Evolutionary conservation across 2,329 filamentous ascomycete species (phyloP), one percentile per base, ranked within the genome.

Genomic region (Claviceps citrina): DNA sequence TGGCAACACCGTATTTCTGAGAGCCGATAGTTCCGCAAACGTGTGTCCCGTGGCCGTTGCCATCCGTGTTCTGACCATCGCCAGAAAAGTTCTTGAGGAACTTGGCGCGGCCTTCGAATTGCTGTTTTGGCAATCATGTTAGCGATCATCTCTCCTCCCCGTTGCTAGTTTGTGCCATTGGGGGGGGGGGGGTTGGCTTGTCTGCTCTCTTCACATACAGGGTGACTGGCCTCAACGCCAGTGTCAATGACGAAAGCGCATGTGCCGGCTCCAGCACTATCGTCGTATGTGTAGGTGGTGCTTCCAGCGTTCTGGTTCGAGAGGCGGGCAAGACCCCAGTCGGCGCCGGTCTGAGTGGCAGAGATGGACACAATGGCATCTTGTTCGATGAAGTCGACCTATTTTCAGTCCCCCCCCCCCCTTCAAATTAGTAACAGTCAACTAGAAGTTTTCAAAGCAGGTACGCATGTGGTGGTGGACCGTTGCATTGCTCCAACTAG

Each of bases 321-420:
- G 33, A 65, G 48, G n/a, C 61, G 54, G 2, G 57, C 52, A 16
- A 64, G 51, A 15, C 60, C 61, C 62, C 62, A 66, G 16, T 60
- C 55, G n/a, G 64, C 59, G 32, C 51, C 47, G 19, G 39, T 40
- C 48, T 68, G 63, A 13, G 53, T 53, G n/a, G 38, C 62, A 54
- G 36, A 56, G 43, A 83, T 82, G 65, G 82, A 54, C 34, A 66
- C 50, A 25, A 54, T 45, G 33, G 51, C 54, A 43, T 68, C 62
- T 41, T 61, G 57, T 51, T 66, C 62, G 26, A 66, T 54, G 46
- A 56, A 64, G 13, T 59, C 57, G 30, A 43, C 47, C 49, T 51
- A 28, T 25, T 16, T 19, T n/a, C n/a, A n/a, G n/a, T n/a, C n/a
- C n/a, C n/a, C n/a, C n/a, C n/a, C n/a, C n/a, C n/a, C n/a, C n/a